Evolutionary conservation across 1,284 basidiomycete genomes (phyloP), one percentile per base, ranked within the genome.

Genomic region (Termitomyces sp.): DNA sequence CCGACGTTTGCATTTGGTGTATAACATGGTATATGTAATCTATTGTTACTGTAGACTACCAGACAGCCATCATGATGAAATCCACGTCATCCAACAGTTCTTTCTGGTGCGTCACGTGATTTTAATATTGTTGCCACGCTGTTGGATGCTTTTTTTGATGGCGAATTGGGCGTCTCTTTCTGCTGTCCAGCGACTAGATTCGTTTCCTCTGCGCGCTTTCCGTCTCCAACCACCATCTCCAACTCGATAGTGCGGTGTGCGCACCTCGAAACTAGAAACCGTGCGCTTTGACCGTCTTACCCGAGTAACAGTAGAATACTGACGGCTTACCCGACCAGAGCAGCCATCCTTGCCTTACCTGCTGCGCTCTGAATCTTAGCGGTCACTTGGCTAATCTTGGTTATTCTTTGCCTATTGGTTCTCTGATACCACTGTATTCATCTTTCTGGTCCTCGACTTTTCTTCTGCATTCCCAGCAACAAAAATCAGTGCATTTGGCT

Each of bases 1-100:
- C 76, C 79, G 12, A 83, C 84, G 13, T 73, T 84, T 58, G 85
- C 82, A 30, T 88, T 88, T 67, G 83, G 83, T 13, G 58, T 81
- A 54, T 80, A 45, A 52, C 30, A 47, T 36, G 19, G 36, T 41
- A 48, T 31, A 12, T 33, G 12, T 19, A 13, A 5, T 24, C 24
- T 24, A 24, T 24, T 5, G 24, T 3, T 24, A 24, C 24, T 24
- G 24, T 24, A 24, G 24, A 24, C 24, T n/a, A n/a, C n/a, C n/a
- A n/a, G n/a, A n/a, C n/a, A n/a, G n/a, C n/a, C n/a, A n/a, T n/a
- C n/a, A n/a, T n/a, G n/a, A n/a, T n/a, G n/a, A n/a, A n/a, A n/a
- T n/a, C n/a, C n/a, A n/a, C n/a, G n/a, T n/a, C n/a, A n/a, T n/a
- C n/a, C n/a, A n/a, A n/a, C 24, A 24, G 24, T 24, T 5, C 24